Evolutionary conservation across 2,329 filamentous ascomycete genomes (phyloP), one percentile per base, ranked within the genome.

Genomic region (Colletotrichum plurivorum): DNA sequence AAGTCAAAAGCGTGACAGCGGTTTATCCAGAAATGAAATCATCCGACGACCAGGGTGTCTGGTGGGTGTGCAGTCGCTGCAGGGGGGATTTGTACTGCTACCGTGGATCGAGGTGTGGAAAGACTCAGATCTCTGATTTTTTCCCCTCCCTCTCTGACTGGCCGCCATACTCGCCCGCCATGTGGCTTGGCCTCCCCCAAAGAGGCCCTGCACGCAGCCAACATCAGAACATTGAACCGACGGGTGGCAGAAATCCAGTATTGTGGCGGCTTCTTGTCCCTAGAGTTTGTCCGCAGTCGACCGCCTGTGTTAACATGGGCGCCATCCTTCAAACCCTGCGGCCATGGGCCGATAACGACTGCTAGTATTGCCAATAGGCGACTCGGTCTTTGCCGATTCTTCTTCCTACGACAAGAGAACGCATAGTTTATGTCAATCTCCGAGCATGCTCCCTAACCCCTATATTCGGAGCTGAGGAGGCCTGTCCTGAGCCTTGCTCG

Each of bases 61-160:
- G 41, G 53, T 59, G 64, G 45, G 60, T 68, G 65, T 36, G 22
- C 22, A 36, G 53, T 25, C 41, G 60, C 65, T 64, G 48, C 27
- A 54, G 57, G 46, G 39, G 46, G 27, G 57, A 56, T 63, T 67
- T 45, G 53, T 60, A 53, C 60, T 68, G 65, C 65, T 57, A 68
- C 65, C 65, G 48, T 68, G 65, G 65, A 68, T 68, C 65, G 65
- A 64, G 61, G 65, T 68, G 53, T 64, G 65, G 65, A 46, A 58
- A 64, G 53, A 64, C 36, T 57, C 36, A 68, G 65, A 68, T 68
- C 65, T 67, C 22, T 68, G 60, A 48, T 61, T 55, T 39, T 39
- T 51, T 53, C 46, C 46, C 22, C 49, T 53, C 41, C n/a, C 46
- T n/a, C 22, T 57, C 16, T 68, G 22, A 68, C 53, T 68, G 65